Evolutionary conservation across 179 eudicot genomes (phyloP), one percentile per base, ranked within the genome.

Genomic region (Carnegiea gigantea): DNA sequence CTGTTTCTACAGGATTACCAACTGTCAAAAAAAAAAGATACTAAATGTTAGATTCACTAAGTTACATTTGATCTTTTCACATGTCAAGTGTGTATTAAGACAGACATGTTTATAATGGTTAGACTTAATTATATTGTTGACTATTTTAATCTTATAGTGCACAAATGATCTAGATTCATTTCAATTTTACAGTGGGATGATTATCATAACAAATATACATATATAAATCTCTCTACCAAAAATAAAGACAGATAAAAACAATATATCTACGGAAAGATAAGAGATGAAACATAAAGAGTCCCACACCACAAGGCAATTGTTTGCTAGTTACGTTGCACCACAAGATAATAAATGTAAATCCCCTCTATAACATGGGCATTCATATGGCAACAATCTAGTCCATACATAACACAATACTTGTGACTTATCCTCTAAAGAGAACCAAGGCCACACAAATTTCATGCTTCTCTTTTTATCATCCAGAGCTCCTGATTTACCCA

Each of bases 301-400:
- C 87, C 87, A 82, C 87, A 82, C 49, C 78, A 82, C 76, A 85
- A 79, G 83, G 54, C 76, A 74, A 75, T 81, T 82, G 84, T 81
- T 81, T 48, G 82, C 53, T 82, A 84, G 87, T 82, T 82, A 78
- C 83, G 87, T 82, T 82, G 80, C 83, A 82, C 85, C 80, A 79
- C 77, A 75, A 79, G 60, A 82, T 85, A 77, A 75, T 85, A 57
- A 76, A 85, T 78, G 73, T 59, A 79, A 43, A 64, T 33, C 44
- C 72, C 73, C 48, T 74, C 6, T 46, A 20, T 80, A 81, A 71
- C 64, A 84, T 77, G 81, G 70, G 71, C 79, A 81, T 26, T 26
- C 59, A 72, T 84, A 78, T 53, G 80, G 51, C 73, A 81, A 85
- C 21, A 64, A 78, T 64, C 33, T 36, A 23, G 23, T 81, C 44